Conservation (phyloP, 768 basidiomycete species). For the Gelatoporia subvermispora region DNA sequence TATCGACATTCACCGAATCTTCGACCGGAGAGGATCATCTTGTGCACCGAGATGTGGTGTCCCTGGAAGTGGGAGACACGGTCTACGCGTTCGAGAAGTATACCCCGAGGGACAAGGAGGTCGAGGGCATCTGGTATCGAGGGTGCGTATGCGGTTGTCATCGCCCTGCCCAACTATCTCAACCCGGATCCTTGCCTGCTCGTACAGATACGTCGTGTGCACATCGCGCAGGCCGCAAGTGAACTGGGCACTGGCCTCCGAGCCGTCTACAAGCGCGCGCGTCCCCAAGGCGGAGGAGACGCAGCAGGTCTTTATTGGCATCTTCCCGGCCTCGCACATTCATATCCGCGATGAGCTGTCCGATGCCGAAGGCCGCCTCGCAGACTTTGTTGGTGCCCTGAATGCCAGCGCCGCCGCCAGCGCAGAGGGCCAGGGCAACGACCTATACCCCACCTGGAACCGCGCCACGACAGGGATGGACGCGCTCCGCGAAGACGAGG, state of each 20-base stretch:
- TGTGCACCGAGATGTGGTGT: constrained; percentile 70
- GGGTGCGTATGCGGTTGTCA: constrained; percentile 56
- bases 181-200: not conserved
- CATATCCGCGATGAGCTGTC: constrained; percentile 81
- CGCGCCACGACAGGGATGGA: constrained; percentile 35
- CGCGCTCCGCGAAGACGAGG: constrained; percentile 59
- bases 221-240: constrained; percentile 71
- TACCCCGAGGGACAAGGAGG: constrained; percentile 64
- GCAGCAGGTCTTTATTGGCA: constrained; percentile 89
- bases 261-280: constrained; percentile 44
- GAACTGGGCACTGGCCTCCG: constrained; percentile 55
- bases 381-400: constrained; percentile 65
- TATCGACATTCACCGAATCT: constrained; percentile 56
- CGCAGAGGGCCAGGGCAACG: constrained; percentile 39
- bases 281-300: constrained; percentile 65
- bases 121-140: constrained; percentile 86
- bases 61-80: constrained; percentile 92
- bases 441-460: constrained; percentile 18
- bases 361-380: constrained; percentile 83
- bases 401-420: constrained; percentile 32
- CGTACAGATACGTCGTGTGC: constrained; percentile 75
- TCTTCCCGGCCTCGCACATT: constrained; percentile 89
- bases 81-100: constrained; percentile 97
- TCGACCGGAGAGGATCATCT: constrained; percentile 55
- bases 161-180: not conserved